These are phyloP conservation scores for Clavispora santaluciae DNA, from an alignment of 805 yeast species.

Conservation along the genomic window DNA sequence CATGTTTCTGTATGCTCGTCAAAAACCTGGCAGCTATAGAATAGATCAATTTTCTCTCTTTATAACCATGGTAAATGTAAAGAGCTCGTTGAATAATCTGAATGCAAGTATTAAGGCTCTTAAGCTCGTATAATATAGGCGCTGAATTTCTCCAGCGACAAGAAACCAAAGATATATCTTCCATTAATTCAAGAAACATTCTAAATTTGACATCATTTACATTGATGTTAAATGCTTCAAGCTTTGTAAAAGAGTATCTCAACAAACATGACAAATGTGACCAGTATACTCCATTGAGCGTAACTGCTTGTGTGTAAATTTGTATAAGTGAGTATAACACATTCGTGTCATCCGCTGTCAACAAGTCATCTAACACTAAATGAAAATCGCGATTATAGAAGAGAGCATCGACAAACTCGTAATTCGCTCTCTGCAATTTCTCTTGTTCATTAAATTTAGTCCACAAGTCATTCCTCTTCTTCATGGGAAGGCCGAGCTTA, in stretches of 20 bases:
- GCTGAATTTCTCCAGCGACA: conserved; percentile 1
- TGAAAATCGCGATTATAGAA: conserved; percentile 16
- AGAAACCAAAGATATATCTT: conserved; percentile 5
- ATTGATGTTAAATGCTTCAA: conserved; percentile 17
- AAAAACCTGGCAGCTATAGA: conserved; percentile 7
- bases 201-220: conserved; percentile 18
- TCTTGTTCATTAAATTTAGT: conserved; percentile 17
- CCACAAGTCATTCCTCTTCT: conserved; percentile 23
- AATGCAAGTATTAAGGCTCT: conserved; percentile 4
- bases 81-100: conserved; percentile 17
- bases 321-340: conserved; percentile 26
- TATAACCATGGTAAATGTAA: conserved; percentile 31
- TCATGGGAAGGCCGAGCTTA: conserved; percentile 26
- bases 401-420: conserved; percentile 21
- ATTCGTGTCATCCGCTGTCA: conserved; percentile 14
- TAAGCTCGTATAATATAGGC: conserved; percentile 3
- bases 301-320: conserved; percentile 23
- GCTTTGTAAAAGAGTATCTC: conserved; percentile 13
- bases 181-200: conserved; percentile 20
- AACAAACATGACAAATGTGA: conserved; percentile 21
- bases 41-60: conserved; percentile 19
- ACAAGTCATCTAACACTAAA: conserved; percentile 21
- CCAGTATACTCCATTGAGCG: conserved; percentile 24
- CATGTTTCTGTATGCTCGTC: background rate
- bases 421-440: conserved; percentile 22